Percentiles rank a stretch among this genome's conserved stretches.
Evolutionary conservation across 169 alveolate species (phyloP).

Genomic region (Plasmodium gallinaceum): DNA sequence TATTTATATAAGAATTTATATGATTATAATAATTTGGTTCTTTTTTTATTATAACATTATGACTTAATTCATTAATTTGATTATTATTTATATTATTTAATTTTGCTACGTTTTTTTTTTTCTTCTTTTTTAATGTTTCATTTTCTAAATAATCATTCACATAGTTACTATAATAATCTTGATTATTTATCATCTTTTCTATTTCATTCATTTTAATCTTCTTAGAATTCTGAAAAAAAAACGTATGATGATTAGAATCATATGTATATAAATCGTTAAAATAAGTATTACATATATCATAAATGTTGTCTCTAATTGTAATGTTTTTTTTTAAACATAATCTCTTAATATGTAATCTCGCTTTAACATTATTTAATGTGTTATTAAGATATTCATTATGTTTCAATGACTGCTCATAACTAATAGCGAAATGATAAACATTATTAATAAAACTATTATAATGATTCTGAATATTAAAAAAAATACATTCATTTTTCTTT

Average conservation of each 20-base stretch:
- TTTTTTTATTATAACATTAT: neutral
- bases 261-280: constrained; percentile 50
- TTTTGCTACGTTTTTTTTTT: constrained; percentile 10
- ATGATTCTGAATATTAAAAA: constrained; percentile 58
- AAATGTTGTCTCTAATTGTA: constrained; percentile 26
- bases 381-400: constrained; percentile 47
- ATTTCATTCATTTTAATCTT: neutral
- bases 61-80: neutral
- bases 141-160: constrained; percentile 56
- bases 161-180: constrained; percentile 56
- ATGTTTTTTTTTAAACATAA: constrained; percentile 34
- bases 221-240: constrained; percentile 20
- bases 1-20: neutral
- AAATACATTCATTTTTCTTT: constrained; percentile 61
- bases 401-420: constrained; percentile 65
- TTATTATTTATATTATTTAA: neutral
- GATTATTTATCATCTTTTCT: constrained; percentile 28
- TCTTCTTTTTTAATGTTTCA: constrained; percentile 28
- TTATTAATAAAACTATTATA: constrained; percentile 59
- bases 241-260: constrained; percentile 31
- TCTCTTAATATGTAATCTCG: constrained; percentile 43
- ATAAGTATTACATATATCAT: constrained; percentile 51
- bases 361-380: constrained; percentile 30
- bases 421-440: constrained; percentile 58
- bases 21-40: neutral